Percentiles rank a stretch among this genome's conserved stretches.
phyloP scores from a whole-genome alignment of 208 protist species.

The Balamuthia mandrillaris region DNA sequence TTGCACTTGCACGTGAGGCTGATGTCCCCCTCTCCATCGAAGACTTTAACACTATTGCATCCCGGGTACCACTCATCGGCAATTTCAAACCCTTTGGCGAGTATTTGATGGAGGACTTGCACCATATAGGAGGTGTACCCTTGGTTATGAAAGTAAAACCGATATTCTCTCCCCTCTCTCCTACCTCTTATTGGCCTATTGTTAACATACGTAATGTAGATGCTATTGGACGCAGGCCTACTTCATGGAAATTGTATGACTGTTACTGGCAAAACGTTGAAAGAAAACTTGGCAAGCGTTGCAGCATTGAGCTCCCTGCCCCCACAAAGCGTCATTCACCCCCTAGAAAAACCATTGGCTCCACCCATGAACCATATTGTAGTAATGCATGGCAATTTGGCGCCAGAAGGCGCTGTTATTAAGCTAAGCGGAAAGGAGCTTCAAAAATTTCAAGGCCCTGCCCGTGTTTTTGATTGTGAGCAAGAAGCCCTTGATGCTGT shows the following conservation, averaged over 20 bases:
- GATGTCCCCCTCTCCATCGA: constrained; percentile 51
- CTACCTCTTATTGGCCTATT: too few relatives aligned
- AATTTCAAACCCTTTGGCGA: constrained; percentile 58
- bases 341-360: constrained; percentile 27
- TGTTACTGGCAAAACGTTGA: constrained; percentile 59
- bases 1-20: constrained; percentile 45
- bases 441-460: background rate
- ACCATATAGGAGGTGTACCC: constrained; percentile 50
- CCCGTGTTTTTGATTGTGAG: constrained; percentile 16
- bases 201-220: constrained; percentile 54
- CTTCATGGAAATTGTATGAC: constrained; percentile 50
- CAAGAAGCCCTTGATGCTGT: constrained; percentile 1
- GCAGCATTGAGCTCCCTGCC: background rate
- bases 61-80: constrained; percentile 47
- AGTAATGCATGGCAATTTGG: constrained; percentile 40
- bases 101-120: constrained; percentile 64
- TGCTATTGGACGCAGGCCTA: constrained; percentile 50
- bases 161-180: background rate
- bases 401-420: constrained; percentile 40
- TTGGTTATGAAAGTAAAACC: background rate
- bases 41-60: constrained; percentile 44
- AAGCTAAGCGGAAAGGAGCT: constrained; percentile 53
- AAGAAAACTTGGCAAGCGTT: constrained; percentile 49
- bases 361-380: constrained; percentile 44
- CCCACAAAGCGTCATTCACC: background rate